These are phyloP conservation scores for Angomonas deanei DNA, from an alignment of 208 protist genomes.

Conservation along the genomic window DNA sequence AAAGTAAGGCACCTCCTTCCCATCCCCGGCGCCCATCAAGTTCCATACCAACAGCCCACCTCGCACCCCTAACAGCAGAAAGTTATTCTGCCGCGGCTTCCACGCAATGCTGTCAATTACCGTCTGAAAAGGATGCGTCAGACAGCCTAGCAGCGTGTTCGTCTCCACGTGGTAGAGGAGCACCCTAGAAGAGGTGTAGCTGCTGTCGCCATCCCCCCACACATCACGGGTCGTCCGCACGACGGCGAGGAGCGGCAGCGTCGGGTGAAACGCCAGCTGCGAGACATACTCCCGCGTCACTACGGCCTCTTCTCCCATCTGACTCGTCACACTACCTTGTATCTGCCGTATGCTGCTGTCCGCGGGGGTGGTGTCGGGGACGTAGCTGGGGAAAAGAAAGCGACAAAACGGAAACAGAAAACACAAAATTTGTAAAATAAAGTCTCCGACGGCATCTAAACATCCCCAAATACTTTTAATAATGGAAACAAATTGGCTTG, in stretches of 20 bases:
- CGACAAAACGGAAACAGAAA: no score
- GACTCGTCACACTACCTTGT: background rate
- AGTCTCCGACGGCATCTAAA: no score
- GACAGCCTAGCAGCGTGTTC: conserved; percentile 23
- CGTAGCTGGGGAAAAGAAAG: no score
- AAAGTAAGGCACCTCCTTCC: conserved; percentile 54
- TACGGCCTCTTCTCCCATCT: background rate
- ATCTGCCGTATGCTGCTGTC: no score
- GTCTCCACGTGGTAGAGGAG: conserved; percentile 55
- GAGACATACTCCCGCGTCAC: background rate
- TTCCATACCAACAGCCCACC: conserved; percentile 25
- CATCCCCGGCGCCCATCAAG: background rate
- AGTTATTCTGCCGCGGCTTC: conserved; percentile 47
- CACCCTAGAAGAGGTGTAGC: conserved; percentile 31
- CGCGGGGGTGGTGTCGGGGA: no score
- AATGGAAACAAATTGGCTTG: no score
- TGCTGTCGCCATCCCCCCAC: conserved; percentile 30
- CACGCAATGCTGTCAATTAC: conserved; percentile 54
- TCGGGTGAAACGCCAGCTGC: conserved; percentile 47
- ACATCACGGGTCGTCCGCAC: conserved; percentile 15
- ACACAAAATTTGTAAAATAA: no score
- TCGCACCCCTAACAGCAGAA: background rate
- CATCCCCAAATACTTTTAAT: no score
- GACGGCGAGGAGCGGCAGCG: conserved; percentile 49
- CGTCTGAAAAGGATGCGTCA: conserved; percentile 74